Evolutionary conservation across 2,329 filamentous ascomycete species (phyloP).

Genomic region (Claviceps purpurea): DNA sequence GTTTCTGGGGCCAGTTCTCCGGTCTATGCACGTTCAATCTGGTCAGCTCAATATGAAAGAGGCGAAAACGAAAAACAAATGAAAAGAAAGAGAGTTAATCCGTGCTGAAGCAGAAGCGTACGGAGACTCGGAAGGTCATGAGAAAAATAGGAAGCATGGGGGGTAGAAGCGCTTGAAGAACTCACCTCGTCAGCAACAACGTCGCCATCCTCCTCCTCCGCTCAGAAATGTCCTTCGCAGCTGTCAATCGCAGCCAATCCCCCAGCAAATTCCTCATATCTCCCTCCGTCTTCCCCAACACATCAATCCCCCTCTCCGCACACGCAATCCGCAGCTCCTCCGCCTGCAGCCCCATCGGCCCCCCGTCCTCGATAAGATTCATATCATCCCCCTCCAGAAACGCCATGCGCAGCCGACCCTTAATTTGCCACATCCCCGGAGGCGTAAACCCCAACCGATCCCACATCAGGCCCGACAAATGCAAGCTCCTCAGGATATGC

Average conservation of each 20-base stretch:
- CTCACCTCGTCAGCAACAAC: slow-evolving; percentile 28
- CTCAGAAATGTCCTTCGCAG: slow-evolving; percentile 22
- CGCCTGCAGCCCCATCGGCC: slow-evolving; percentile 37
- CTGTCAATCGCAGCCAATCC: slow-evolving; percentile 35
- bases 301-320: slow-evolving; percentile 52
- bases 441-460: slow-evolving; percentile 36
- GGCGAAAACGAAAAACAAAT: not conserved
- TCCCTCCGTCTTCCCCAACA: slow-evolving; percentile 41
- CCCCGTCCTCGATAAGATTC: slow-evolving; percentile 51
- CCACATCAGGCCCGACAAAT: slow-evolving; percentile 34
- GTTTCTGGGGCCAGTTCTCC: slow-evolving; percentile 26
- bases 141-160: not conserved
- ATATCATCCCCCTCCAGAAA: slow-evolving; percentile 60
- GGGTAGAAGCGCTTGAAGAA: not conserved
- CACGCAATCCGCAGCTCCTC: slow-evolving; percentile 60
- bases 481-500: slow-evolving; percentile 29
- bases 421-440: slow-evolving; percentile 36
- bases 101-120: too few relatives aligned
- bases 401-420: slow-evolving; percentile 39
- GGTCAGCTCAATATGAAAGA: slow-evolving; percentile 6
- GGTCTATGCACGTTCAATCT: slow-evolving; percentile 13
- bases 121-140: too few relatives aligned
- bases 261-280: slow-evolving; percentile 35
- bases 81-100: not conserved
- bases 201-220: slow-evolving; percentile 25